Base-by-base conservation (phyloP, 1,139 yeast genomes). In the Geotrichum klebahnii region DNA sequence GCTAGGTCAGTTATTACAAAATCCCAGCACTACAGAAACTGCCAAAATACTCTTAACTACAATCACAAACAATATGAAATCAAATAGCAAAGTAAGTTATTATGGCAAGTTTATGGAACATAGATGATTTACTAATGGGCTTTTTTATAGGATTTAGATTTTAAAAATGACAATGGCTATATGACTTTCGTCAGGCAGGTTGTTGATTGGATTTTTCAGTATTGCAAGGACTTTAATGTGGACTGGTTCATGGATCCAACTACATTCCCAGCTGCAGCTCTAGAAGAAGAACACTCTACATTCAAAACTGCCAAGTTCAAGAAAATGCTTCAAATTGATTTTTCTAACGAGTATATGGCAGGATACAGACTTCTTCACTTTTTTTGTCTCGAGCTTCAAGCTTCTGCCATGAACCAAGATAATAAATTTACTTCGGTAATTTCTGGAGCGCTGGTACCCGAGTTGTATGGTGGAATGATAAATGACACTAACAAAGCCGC, bases 341-440 rank as follows among this genome's bases (percentile, higher is more conserved):
- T 48, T 28, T 26, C 36, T 16, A 44, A 48, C 31, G 38, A 44
- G 41, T 37, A 43, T 33, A 32, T 14, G 9, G 48, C 52, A 1
- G 52, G 52, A 5, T 48, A 23, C 24, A 38, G 36, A 17, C 44
- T 48, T 5, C 37, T 43, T 17, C 46, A 48, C 22, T 48, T 44
- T 29, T 48, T 48, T 14, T 48, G 52, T 34, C 37, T 48, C 23
- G 52, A 48, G 23, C 37, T 48, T 10, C 52, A 48, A 23, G 46
- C 42, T 2, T 42, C 47, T 3, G 48, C 40, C 5, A 19, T 48
- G 6, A 17, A 14, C 12, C 41, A 24, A 16, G 40, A 48, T 34
- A 22, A n/a, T 3, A 31, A 28, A 19, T 48, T 48, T 28, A 16
- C 22, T 6, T 17, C 26, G 9, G 46, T 48, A 34, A 44, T 48